These are phyloP conservation scores for Mucor velutinosus DNA, from an alignment of 371 early-diverging fungal species.

Conservation along the genomic window DNA sequence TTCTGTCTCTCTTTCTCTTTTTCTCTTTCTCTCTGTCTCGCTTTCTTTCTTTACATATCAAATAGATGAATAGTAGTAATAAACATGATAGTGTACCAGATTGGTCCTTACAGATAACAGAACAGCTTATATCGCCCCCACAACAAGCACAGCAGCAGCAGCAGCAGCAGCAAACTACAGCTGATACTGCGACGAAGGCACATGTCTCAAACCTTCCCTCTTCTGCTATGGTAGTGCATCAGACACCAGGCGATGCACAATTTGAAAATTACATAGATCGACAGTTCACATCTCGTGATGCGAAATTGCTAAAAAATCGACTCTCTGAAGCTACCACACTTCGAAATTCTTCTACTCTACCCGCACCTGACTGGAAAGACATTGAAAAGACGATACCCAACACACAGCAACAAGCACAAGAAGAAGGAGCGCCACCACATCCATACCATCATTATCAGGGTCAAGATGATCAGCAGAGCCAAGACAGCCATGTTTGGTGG, in stretches of 20 bases:
- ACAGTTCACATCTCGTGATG: conserved; percentile 12
- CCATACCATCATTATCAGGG: not conserved
- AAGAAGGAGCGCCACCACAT: not conserved
- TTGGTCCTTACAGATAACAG: conserved; percentile 21
- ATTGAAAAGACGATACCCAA: conserved; percentile 1
- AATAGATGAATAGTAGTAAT: conserved; percentile 4
- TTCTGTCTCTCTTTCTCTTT: conserved; percentile 5
- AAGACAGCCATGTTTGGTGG: conserved; percentile 32
- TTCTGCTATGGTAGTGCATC: conserved; percentile 6
- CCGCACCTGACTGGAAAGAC: conserved; percentile 1
- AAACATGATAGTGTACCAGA: conserved; percentile 14
- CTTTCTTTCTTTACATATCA: not conserved
- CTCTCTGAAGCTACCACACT: conserved; percentile 14
- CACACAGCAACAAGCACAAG: not conserved
- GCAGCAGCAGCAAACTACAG: not conserved
- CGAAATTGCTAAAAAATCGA: conserved; percentile 13
- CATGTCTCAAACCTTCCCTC: conserved; percentile 1
- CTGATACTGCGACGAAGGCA: not conserved
- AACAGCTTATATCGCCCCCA: conserved; percentile 14
- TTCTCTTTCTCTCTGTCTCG: not conserved
- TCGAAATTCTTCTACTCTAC: conserved; percentile 2
- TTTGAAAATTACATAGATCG: conserved; percentile 14
- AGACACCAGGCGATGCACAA: conserved; percentile 11
- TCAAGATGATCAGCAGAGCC: conserved; percentile 4
- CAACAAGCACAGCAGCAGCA: not conserved